Evolutionary conservation across 2,329 filamentous ascomycete genomes (phyloP), one percentile per base, ranked within the genome.

Genomic region (Myriosclerotinia duriaeana): DNA sequence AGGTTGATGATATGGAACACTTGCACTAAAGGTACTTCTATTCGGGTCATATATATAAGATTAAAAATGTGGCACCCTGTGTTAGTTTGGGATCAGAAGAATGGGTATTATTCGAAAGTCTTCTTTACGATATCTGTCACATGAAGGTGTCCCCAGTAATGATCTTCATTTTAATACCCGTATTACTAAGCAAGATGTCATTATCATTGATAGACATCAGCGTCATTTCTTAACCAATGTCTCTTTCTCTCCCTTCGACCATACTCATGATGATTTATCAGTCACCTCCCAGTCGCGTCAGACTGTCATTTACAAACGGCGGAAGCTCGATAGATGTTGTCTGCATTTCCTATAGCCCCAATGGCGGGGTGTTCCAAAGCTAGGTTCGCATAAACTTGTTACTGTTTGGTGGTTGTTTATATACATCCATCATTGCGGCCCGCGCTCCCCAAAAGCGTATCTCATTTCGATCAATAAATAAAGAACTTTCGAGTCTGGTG

Each of bases 311-410:
- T 38, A 67, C 53, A 44, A 70, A 56, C 69, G 70, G 66, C 56
- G 71, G 70, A 66, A 69, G 71, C 66, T 74, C 70, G 58, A 64
- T 69, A 69, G 73, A 74, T 73, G 72, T 68, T 48, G 68, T 70
- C 69, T 72, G 70, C 69, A 68, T 68, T 66, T 69, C 65, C 12
- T 73, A 75, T 76, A 76, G 71, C 74, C 74, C 74, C 74, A 74
- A 69, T 67, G 72, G 59, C 67, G 74, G 73, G 74, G 74, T 75
- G 69, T 69, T 63, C 55, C 64, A 68, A 69, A 75, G 72, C 71
- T 76, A 73, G 64, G 67, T 74, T 71, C 69, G 67, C 66, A 58
- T 62, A 63, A 30, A 46, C 44, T 59, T 60, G 42, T 65, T 65
- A 70, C 69, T 69, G 70, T 73, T 69, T 42, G 69, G 69, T 74